Percentiles rank a stretch among this genome's conserved stretches.
Evolutionary conservation across 352 stramenopile species (phyloP).

Genomic region (Phytopythium kandeliae): DNA sequence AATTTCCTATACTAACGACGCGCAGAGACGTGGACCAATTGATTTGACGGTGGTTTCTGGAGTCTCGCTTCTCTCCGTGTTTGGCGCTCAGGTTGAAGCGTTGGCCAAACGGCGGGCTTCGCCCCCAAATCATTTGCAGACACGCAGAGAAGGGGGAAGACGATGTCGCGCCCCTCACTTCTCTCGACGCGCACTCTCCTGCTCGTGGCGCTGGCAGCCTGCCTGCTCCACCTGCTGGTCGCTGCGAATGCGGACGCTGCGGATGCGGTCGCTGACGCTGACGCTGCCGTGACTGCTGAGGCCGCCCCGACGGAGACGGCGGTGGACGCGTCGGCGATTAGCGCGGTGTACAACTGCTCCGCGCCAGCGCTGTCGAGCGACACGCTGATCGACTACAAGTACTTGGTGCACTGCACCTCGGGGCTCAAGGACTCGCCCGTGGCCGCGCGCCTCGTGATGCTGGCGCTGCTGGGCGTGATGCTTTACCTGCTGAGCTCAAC

Average conservation of each 20-base stretch:
- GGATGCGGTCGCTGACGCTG: constrained; percentile 4
- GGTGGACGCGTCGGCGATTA: not conserved
- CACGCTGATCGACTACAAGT: constrained; percentile 68
- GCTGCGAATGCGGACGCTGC: not conserved
- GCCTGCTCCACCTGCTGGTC: not conserved
- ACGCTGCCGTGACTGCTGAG: constrained; percentile 5
- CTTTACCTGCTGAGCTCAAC: constrained; percentile 79
- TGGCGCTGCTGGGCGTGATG: constrained; percentile 48
- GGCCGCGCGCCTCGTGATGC: constrained; percentile 30
- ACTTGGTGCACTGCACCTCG: constrained; percentile 47
- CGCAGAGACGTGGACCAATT: too few relatives aligned
- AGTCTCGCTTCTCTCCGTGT: too few relatives aligned
- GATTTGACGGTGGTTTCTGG: too few relatives aligned
- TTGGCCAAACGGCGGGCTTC: too few relatives aligned
- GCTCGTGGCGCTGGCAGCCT: not conserved
- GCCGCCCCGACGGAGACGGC: not conserved
- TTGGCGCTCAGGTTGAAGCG: too few relatives aligned
- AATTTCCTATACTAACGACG: too few relatives aligned
- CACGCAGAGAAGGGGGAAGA: not conserved
- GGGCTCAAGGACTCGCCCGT: constrained; percentile 33
- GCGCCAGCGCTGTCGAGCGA: constrained; percentile 15
- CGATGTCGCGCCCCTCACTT: not conserved
- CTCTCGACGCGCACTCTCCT: not conserved
- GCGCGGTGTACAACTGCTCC: constrained; percentile 22
- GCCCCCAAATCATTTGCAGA: too few relatives aligned